Conservation (phyloP, 305 asterid species). For the Ajuga reptans region DNA sequence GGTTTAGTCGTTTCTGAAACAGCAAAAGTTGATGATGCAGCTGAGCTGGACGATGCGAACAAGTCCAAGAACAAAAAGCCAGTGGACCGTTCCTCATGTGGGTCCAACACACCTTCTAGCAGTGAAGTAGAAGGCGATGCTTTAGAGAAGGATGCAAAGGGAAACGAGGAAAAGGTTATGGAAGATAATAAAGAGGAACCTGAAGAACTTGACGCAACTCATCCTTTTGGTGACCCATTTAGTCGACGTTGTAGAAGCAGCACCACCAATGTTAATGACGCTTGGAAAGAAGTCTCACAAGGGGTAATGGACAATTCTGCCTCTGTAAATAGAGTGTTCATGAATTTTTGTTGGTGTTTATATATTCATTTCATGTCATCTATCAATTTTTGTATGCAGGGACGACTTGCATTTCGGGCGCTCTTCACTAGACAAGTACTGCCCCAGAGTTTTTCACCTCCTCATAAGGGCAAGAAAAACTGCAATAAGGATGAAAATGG, state of each 20-base stretch:
- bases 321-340: not conserved
- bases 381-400: slow-evolving; percentile 41
- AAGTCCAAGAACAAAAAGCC: slow-evolving; percentile 49
- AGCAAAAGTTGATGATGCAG: slow-evolving; percentile 31
- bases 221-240: slow-evolving; percentile 40
- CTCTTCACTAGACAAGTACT: slow-evolving; percentile 76
- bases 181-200: slow-evolving; percentile 38
- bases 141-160: slow-evolving; percentile 46
- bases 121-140: slow-evolving; percentile 83
- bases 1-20: slow-evolving; percentile 33
- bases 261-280: slow-evolving; percentile 41
- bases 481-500: slow-evolving; percentile 24
- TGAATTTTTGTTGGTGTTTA: slow-evolving; percentile 8
- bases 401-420: slow-evolving; percentile 77
- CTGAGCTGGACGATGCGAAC: slow-evolving; percentile 42
- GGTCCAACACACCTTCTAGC: slow-evolving; percentile 93
- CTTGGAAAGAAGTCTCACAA: slow-evolving; percentile 88
- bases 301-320: slow-evolving; percentile 45
- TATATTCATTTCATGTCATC: slow-evolving; percentile 3
- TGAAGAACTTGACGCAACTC: slow-evolving; percentile 39
- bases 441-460: slow-evolving; percentile 90
- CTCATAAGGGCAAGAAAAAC: slow-evolving; percentile 30
- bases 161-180: slow-evolving; percentile 41
- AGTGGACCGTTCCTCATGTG: slow-evolving; percentile 94
- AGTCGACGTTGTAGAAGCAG: slow-evolving; percentile 63